Base-by-base conservation (phyloP, 78 protist species). In the Isochrysis galbana region DNA sequence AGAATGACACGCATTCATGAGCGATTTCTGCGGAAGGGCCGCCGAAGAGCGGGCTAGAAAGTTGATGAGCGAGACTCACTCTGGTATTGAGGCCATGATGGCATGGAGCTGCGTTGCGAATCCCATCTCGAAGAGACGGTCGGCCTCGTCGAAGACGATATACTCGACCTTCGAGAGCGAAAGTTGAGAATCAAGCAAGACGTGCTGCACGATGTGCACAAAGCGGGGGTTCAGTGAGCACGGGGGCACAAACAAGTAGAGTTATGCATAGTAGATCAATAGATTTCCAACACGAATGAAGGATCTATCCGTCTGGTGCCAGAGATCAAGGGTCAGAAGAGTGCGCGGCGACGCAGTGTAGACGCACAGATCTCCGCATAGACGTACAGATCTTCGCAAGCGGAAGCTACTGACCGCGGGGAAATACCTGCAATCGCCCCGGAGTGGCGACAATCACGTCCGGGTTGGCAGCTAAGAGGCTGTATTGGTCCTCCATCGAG, bases 131-230 rank as follows among this genome's bases (percentile, higher is more conserved):
- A 99, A 99, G 39, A 99, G 92, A 5, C 97, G 94, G 90, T 99
- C 99, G 21, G 99, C 99, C 91, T 99, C 99, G 82, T 99, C 99
- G 87, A 98, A 98, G 34, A 99, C 98, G 0, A 97, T 86, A 45
- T 93, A 95, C 89, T 97, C 94, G 29, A 96, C 87, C 26, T 48
- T 32, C 44, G 7, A 0, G 46, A 99, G 93, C 14, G 90, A 1
- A 82, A 98, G 82, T 21, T 92, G 94, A 74, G 97, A 97, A 61
- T 98, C 98, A 34, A 94, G 69, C n/a, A 96, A 67, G 80, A 94
- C 92, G 94, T 98, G 99, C 91, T 96, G 48, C 21, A 98, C 93
- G 29, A 7, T 7, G 61, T 14, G 29, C 14, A 51, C 61, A 51
- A 7, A 51, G 61, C 7, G 29, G 29, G 14, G 61, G 29, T 14